Evolutionary conservation across 768 basidiomycete genomes (phyloP).

Genomic region (Cubamyces sp.): DNA sequence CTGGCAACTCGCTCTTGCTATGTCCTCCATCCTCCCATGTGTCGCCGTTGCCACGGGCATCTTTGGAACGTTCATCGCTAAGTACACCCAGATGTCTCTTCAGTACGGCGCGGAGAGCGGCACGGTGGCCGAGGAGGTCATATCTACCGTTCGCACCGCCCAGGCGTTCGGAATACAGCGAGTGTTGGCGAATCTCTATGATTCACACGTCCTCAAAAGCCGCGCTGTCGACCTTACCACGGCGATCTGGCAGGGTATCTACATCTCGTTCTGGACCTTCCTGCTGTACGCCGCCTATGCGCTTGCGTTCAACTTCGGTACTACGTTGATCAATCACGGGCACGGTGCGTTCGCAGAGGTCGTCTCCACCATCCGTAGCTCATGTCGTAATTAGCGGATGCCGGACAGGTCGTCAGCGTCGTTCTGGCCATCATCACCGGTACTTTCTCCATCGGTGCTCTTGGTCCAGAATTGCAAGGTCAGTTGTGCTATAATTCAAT

Average conservation of each 20-base stretch:
- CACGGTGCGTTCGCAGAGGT: conserved; percentile 44
- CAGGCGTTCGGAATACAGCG: conserved; percentile 89
- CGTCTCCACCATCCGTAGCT: no score
- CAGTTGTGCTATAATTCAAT: conserved; percentile 24
- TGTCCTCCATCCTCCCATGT: conserved; percentile 82
- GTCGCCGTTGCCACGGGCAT: conserved; percentile 72
- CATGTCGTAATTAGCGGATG: conserved; percentile 45
- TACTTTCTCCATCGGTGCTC: conserved; percentile 82
- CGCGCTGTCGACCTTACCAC: conserved; percentile 57
- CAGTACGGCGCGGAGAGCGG: conserved; percentile 80
- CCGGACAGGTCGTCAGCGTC: conserved; percentile 82
- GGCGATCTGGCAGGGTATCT: conserved; percentile 60
- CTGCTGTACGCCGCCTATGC: conserved; percentile 79
- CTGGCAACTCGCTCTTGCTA: conserved; percentile 85
- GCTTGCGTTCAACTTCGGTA: conserved; percentile 88
- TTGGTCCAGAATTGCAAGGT: conserved; percentile 89
- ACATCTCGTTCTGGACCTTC: conserved; percentile 79
- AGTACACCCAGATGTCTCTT: conserved; percentile 72
- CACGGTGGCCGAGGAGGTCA: conserved; percentile 89
- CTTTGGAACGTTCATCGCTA: conserved; percentile 70
- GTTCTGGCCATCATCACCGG: conserved; percentile 86
- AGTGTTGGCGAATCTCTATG: conserved; percentile 66
- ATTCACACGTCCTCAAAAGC: conserved; percentile 58
- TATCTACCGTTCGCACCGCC: conserved; percentile 85
- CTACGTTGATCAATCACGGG: conserved; percentile 72